Base-by-base conservation (phyloP, 148 eudicot genomes). In the Gaultheria prostrata region DNA sequence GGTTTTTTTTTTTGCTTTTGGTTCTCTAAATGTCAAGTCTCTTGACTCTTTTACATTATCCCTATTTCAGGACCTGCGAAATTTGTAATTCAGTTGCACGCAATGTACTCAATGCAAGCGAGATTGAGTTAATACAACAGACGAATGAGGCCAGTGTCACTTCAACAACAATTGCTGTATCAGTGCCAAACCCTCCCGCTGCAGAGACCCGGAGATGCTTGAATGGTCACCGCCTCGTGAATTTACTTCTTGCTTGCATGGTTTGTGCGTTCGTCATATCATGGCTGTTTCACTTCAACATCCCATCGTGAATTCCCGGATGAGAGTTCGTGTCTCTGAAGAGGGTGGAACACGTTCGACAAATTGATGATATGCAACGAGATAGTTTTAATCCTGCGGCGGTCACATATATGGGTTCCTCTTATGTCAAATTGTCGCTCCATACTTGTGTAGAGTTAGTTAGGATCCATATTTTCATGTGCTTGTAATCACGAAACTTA, bases 231-330 rank as follows among this genome's bases (percentile, higher is more conserved):
- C 88, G 89, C 45, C 84, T 89, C 53, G 80, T 89, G 82, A 91
- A 91, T 46, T 85, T 89, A 76, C 89, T 91, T 48, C 89, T 91
- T 73, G 91, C 89, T 49, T 89, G 90, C 70, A 84, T 91, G 89
- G 89, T 91, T 24, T 86, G 86, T 74, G 87, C 89, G 3, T 91
- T 91, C 77, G 87, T 91, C 82, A 86, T 89, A 84, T 91, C 93
- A 4, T 91, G 91, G 89, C 91, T 91, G 14, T 91, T 91, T 78
- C 93, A 86, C 83, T 91, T 91, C 80, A 87, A 86, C 71, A 89
- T 89, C 50, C 90, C 86, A 32, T 83, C 93, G 2, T 89, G 84
- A 82, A 80, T 49, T 56, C 39, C 76, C 45, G 20, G 26, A 69
- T 50, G 46, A 28, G n/a, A 35, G n/a, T 61, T 65, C 43, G 3